phyloP scores from a whole-genome alignment of 2,329 filamentous ascomycete species.

The Botrytis cinerea region DNA sequence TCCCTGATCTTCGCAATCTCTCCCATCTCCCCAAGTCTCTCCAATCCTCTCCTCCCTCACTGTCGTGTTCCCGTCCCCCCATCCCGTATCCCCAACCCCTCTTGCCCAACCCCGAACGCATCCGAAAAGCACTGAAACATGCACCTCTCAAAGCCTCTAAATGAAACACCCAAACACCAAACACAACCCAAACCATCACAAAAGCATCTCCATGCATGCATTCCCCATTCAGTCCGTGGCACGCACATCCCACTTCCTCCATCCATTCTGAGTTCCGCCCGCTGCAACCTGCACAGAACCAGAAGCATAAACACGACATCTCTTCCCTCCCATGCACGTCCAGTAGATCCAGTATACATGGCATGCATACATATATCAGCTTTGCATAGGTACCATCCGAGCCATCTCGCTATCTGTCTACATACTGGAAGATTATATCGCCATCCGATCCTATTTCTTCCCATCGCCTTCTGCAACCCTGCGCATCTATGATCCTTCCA shows the following conservation, averaged over 20 bases:
- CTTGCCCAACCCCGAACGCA: background rate
- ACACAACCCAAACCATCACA: conserved; percentile 6
- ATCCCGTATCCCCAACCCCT: background rate
- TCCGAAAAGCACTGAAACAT: conserved; percentile 17
- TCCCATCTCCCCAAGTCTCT: background rate
- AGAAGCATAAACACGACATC: conserved; percentile 19
- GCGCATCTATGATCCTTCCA: background rate
- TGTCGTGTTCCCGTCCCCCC: background rate
- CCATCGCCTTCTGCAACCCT: background rate
- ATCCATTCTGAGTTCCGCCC: background rate
- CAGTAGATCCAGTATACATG: conserved; percentile 16
- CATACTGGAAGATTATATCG: background rate
- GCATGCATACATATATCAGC: conserved; percentile 16
- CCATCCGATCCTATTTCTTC: background rate
- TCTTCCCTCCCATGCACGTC: conserved; percentile 5
- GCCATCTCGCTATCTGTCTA: background rate
- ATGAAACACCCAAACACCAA: conserved; percentile 22
- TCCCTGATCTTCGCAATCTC: background rate
- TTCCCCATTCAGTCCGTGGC: background rate
- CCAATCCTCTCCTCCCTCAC: background rate
- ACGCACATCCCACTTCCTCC: background rate
- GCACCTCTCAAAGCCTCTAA: conserved; percentile 1
- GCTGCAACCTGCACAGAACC: conserved; percentile 9
- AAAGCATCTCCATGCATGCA: conserved; percentile 14
- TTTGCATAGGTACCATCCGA: background rate